Evolutionary conservation across 179 eudicot species (phyloP), one percentile per base, ranked within the genome.

Genomic region (Spergularia azorica): DNA sequence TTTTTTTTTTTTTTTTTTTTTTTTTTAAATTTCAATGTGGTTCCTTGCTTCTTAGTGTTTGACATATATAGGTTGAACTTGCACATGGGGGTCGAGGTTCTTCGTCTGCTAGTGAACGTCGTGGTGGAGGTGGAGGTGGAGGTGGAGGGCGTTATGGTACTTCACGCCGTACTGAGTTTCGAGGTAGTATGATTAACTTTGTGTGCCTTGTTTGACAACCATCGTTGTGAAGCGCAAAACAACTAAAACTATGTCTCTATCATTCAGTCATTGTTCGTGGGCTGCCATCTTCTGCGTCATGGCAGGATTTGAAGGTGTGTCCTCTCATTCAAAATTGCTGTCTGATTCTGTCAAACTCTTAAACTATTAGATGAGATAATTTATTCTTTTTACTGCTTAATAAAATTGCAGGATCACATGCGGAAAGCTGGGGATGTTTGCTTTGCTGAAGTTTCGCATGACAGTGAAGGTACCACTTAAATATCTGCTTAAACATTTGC

Each of bases 351-450:
- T 77, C 14, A n/a, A 62, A 14, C 15, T 6, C 39, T 43, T 16
- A 72, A 72, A 18, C 41, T 39, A 18, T 71, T 38, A 38, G n/a
- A 59, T 32, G 39, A 51, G 46, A 18, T 63, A 43, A 26, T 18
- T 6, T 75, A 36, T 43, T 43, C 26, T 61, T 13, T 39, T 66
- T 82, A 18, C 14, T 71, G 6, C 39, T 50, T 43, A 18, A 32
- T 70, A 66, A 57, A 61, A 57, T 84, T 78, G 78, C 90, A 96
- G 99, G 98, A 96, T 86, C 99, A 96, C 77, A 96, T 96, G 99
- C 92, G 98, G 68, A 96, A 94, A 84, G 99, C 99, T 87, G 99
- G 99, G 67, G 98, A 95, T 83, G 99, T 93, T 65, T 95, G 96
- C 81, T 93, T 95, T 84, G 99, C 96, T 83, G 98, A 95, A 85